Evolutionary conservation across 352 stramenopile genomes (phyloP).

Genomic region (Globisporangium barbulae): DNA sequence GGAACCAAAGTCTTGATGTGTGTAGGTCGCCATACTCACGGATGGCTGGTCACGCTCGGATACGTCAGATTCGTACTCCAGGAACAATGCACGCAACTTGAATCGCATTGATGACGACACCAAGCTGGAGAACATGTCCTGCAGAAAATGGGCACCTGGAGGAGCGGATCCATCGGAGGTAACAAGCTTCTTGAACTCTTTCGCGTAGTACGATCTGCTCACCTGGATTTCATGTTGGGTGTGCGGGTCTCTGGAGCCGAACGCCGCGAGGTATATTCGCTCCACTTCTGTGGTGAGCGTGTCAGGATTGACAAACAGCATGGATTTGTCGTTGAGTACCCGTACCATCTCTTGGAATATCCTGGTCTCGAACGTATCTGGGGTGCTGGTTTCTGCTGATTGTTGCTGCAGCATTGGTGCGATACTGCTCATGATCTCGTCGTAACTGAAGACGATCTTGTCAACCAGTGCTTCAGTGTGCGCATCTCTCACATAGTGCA

Average conservation of each 20-base stretch:
- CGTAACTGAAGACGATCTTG: conserved; percentile 38
- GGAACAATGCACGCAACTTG: conserved; percentile 59
- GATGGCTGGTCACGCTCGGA: conserved; percentile 12
- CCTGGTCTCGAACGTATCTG: background rate
- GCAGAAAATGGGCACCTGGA: conserved; percentile 31
- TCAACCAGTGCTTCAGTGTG: conserved; percentile 41
- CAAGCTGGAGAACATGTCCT: conserved; percentile 48
- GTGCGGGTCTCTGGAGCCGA: conserved; percentile 24
- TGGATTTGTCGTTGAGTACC: conserved; percentile 11
- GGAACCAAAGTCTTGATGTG: conserved; percentile 78
- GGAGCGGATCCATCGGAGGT: background rate
- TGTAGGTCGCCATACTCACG: conserved; percentile 39
- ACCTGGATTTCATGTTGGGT: conserved; percentile 42
- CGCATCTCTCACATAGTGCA: conserved; percentile 53
- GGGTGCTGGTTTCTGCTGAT: background rate
- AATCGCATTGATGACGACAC: conserved; percentile 54
- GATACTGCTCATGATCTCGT: conserved; percentile 35
- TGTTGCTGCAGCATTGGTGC: conserved; percentile 17
- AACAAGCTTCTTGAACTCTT: conserved; percentile 45
- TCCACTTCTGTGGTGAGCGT: conserved; percentile 5
- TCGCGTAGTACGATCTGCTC: conserved; percentile 36
- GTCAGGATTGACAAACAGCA: conserved; percentile 15
- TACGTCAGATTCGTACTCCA: conserved; percentile 45
- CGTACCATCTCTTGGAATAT: conserved; percentile 21
- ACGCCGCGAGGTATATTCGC: conserved; percentile 30